Evolutionary conservation across 2,329 filamentous ascomycete genomes (phyloP), one percentile per base, ranked within the genome.

Genomic region (Pseudogymnoascus sp.): DNA sequence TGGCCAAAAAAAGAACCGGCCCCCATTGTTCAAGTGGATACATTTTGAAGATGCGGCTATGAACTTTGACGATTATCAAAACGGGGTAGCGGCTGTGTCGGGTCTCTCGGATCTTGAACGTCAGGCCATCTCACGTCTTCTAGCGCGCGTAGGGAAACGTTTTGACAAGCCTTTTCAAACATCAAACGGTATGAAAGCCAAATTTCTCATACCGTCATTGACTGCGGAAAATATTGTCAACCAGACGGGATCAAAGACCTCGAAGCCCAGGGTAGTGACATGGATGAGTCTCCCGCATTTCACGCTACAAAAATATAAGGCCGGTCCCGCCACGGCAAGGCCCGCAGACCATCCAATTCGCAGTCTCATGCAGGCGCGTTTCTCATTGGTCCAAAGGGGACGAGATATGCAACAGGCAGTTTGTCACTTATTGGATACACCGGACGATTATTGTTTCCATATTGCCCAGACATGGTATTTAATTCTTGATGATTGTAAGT

Each of bases 391-490:
- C 5, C 66, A 67, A 3, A 67, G 70, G 23, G 68, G 73, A 30
- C 69, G 77, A 58, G 77, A 79, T 37, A 74, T 78, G 74, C 67
- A 73, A 23, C 77, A 79, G 63, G 77, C 74, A 2, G 73, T 79
- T 7, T 74, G 76, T 58, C 71, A 73, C 59, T 66, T 73, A 12
- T 70, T 70, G 1, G 69, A 70, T 38, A 71, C 69, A 2, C 70
- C 69, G 0, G 63, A 68, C 8, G 71, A 70, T 1, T 65, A 73
- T 15, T 79, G 76, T 58, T 79, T 77, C 59, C 77, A 80, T 60
- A 74, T 79, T 45, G 69, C 74, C 0, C 78, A 80, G 63, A 60
- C 78, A 8, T 80, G 77, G 78, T 76, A 73, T 61, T 63, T 80
- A 4, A 67, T 78, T 5, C 61, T 80, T 1, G 74, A 74, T 38